Evolutionary conservation across 345 rosid species (phyloP), one percentile per base, ranked within the genome.

Genomic region (Leavenworthia alabamica): DNA sequence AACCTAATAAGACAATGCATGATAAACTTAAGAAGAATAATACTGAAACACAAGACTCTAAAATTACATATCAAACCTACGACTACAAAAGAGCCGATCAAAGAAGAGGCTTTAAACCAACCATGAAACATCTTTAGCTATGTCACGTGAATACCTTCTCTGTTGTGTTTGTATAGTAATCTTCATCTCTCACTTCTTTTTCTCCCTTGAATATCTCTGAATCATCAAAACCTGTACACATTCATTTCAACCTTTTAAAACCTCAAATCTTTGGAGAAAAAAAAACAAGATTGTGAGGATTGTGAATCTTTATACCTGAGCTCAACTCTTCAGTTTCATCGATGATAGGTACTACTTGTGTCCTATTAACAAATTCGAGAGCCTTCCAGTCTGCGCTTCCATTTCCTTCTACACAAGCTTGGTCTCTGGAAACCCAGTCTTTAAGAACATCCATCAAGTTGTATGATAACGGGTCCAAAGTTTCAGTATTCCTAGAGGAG

Each of bases 361-460:
- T 47, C 27, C 74, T 55, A 60, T 64, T 81, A 26, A 58, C 39
- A 17, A 72, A 57, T 50, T 86, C 84, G 20, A 91, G 81, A 16
- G 60, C 71, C 78, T 71, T 83, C 98, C 96, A 86, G 66, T 89
- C 91, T 3, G 76, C 60, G 61, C 35, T 68, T 54, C 63, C 80
- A 6, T 49, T 47, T 16, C 80, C 85, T 60, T 82, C 85, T 61
- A 55, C 49, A 37, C 45, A 66, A 8, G 62, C 55, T 12, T 75
- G 79, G 46, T 79, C 83, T 58, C 77, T 77, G 0, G 50, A 59
- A 53, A 86, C 71, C 98, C 98, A 91, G 32, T 91, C 98, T 73
- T 86, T 87, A 42, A 80, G 62, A 31, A 73, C 16, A 60, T 54
- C 62, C 48, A 69, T 41, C 36, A 54, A 48, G 28, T 73, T 93